These are phyloP conservation scores for Pythium sukuiense DNA, from an alignment of 352 stramenopile species.

Conservation along the genomic window DNA sequence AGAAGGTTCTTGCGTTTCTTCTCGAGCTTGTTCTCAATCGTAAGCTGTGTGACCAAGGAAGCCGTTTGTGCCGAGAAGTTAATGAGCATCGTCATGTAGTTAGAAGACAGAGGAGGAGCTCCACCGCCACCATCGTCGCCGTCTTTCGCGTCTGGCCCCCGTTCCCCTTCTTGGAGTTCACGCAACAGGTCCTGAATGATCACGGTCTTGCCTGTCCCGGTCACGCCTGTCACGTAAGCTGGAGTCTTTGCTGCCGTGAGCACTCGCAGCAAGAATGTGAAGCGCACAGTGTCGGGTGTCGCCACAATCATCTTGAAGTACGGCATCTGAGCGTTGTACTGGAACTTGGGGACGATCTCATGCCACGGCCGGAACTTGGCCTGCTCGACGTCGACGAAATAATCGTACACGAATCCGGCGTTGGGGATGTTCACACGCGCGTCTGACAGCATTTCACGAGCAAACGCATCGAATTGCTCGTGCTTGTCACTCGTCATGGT, in stretches of 20 bases:
- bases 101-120: slow-evolving; percentile 29
- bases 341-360: slow-evolving; percentile 44
- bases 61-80: slow-evolving; percentile 93
- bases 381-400: slow-evolving; percentile 53
- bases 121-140: slow-evolving; percentile 18
- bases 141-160: slow-evolving; percentile 2
- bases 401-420: slow-evolving; percentile 62
- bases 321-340: slow-evolving; percentile 39
- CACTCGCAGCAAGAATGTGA: slow-evolving; percentile 37
- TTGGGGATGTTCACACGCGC: slow-evolving; percentile 37
- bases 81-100: slow-evolving; percentile 78
- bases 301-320: slow-evolving; percentile 65
- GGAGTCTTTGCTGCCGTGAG: slow-evolving; percentile 50
- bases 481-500: slow-evolving; percentile 62
- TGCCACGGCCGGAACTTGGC: slow-evolving; percentile 33
- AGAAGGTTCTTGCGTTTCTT: slow-evolving; percentile 96
- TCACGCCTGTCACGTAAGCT: slow-evolving; percentile 76
- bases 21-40: slow-evolving; percentile 93
- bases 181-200: slow-evolving; percentile 62
- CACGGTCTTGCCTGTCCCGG: slow-evolving; percentile 78
- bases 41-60: slow-evolving; percentile 85
- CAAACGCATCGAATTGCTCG: slow-evolving; percentile 61
- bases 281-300: slow-evolving; percentile 49
- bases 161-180: slow-evolving; percentile 32
- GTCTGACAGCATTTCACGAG: slow-evolving; percentile 39